phyloP scores from a whole-genome alignment of 2,329 filamentous ascomycete species.

The Diaporthe amygdali region DNA sequence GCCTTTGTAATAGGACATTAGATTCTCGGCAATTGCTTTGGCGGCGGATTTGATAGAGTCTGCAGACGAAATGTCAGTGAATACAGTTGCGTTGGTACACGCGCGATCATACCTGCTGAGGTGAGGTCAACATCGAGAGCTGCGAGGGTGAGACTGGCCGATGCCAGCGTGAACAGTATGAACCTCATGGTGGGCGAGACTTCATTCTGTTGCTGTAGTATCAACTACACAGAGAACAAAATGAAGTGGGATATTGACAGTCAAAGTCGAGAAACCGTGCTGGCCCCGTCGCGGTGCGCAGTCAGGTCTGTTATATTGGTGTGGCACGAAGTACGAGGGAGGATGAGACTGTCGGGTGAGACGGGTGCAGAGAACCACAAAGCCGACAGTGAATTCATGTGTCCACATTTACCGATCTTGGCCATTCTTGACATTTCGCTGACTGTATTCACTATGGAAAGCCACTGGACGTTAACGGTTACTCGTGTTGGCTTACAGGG shows the following conservation, averaged over 20 bases:
- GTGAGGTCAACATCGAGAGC: conserved; percentile 23
- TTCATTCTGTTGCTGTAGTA: not conserved
- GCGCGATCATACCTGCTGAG: conserved; percentile 22
- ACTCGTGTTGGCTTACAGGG: not conserved
- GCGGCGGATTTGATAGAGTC: conserved; percentile 42
- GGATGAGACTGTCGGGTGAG: not conserved
- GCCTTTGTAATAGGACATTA: conserved; percentile 51
- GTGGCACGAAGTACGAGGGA: not conserved
- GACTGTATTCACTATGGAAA: not conserved
- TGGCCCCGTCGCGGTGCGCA: not conserved
- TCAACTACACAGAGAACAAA: not conserved
- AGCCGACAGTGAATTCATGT: not conserved
- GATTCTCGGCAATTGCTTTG: conserved; percentile 46
- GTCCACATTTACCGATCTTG: conserved; percentile 9
- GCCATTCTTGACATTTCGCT: not conserved
- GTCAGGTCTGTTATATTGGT: not conserved
- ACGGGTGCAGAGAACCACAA: not conserved
- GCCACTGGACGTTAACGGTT: not conserved
- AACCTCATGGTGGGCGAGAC: not conserved
- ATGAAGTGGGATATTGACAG: not conserved
- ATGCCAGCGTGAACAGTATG: conserved; percentile 7
- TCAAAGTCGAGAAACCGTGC: not conserved
- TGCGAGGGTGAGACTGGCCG: conserved; percentile 5
- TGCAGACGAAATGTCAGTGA: not conserved
- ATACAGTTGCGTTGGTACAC: not conserved